Evolutionary conservation across 805 yeast genomes (phyloP), one percentile per base, ranked within the genome.

Genomic region (Spencermartinsiella europaea): DNA sequence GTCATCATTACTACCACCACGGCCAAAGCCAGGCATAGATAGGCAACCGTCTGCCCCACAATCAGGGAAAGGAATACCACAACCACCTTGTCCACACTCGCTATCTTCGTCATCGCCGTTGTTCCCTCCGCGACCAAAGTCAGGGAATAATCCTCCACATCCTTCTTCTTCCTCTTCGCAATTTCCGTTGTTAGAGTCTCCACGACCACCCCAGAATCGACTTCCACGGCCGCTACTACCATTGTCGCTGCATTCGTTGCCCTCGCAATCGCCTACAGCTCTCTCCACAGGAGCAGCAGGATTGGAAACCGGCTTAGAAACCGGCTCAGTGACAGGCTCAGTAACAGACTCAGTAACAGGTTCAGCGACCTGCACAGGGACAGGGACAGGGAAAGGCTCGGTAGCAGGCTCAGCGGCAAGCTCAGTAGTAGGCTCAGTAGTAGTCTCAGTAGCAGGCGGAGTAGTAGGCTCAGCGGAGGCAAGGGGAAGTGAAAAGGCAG

Each of bases 81-180:
- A 17, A 31, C 36, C 42, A 10, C 37, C 47, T 10, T 38, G 42
- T 4, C 27, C 42, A 28, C 40, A 31, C 31, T 47, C 41, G 27
- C 39, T 44, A 5, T 37, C 46, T 21, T 28, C 21, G 16, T 43
- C 36, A 19, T 37, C 40, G 17, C 21, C 47, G 3, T 42, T 25
- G 12, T 25, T 25, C 33, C 37, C 37, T 5, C 40, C 27, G 17
- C 12, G 31, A 20, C 34, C 34, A 20, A 22, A 22, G 17, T 10
- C 17, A 21, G 42, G 31, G 20, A 27, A 27, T 21, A 21, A 8
- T 12, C 38, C 38, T n/a, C 39, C 14, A 20, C 16, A n/a, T 3
- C 22, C 34, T 16, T 36, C 46, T 34, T 21, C 21, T 14, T 38
- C 19, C 20, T 22, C 7, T 21, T 38, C 42, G 21, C 3, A 4